phyloP scores from a whole-genome alignment of 2,329 filamentous ascomycete species.

The Aureobasidium sp. region DNA sequence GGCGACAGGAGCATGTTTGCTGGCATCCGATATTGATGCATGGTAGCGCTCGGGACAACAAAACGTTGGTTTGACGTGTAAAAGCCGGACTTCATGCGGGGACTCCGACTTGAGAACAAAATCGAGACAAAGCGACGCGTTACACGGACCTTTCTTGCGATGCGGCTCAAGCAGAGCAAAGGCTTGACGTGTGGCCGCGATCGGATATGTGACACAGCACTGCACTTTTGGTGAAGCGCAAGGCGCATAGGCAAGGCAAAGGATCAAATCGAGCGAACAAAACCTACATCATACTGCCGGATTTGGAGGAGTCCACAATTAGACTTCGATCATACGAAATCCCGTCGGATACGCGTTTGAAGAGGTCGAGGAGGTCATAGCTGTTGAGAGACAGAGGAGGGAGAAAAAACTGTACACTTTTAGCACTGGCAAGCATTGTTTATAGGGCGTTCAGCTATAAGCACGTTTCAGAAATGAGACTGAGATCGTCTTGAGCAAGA shows the following conservation, averaged over 20 bases:
- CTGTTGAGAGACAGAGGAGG: too few relatives aligned
- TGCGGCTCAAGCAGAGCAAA: background rate
- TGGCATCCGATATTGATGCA: conserved; percentile 3
- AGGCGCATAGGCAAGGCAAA: background rate
- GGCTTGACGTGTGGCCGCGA: background rate
- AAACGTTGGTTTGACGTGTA: conserved; percentile 8
- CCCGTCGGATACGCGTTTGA: background rate
- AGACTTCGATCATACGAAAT: background rate
- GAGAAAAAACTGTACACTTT: background rate
- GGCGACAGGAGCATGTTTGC: background rate
- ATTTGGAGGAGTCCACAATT: background rate
- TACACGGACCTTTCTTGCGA: conserved; percentile 2
- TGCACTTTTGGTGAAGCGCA: background rate
- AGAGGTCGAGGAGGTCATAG: background rate
- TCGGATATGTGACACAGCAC: background rate
- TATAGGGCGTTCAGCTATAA: background rate
- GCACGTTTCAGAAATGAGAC: background rate
- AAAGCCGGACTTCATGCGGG: conserved; percentile 11
- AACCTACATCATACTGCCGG: background rate
- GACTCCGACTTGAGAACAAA: background rate
- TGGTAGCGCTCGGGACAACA: background rate
- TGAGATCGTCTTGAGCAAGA: background rate
- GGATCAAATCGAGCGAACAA: background rate
- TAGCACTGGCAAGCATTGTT: background rate
- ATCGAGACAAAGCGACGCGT: background rate